These are phyloP conservation scores for Xylariaceae sp. DNA, from an alignment of 2,329 filamentous ascomycete genomes.

Conservation along the genomic window DNA sequence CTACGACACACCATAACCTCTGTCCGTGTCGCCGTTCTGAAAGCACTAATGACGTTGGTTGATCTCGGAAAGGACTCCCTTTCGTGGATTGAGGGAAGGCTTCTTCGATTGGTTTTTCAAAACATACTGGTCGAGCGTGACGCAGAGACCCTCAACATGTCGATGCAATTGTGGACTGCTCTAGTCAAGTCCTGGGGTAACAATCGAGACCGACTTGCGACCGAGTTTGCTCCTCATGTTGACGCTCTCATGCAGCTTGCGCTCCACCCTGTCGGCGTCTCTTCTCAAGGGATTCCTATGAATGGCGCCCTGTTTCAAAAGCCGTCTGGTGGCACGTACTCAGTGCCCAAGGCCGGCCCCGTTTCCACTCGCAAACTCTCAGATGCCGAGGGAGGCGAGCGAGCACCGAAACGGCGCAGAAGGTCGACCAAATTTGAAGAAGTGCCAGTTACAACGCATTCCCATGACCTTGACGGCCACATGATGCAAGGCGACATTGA, in stretches of 20 bases:
- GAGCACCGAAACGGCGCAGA: conserved; percentile 68
- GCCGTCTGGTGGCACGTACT: conserved; percentile 82
- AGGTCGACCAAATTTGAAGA: conserved; percentile 82
- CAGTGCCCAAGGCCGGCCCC: conserved; percentile 43
- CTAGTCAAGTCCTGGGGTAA: conserved; percentile 65
- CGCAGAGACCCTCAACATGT: conserved; percentile 72
- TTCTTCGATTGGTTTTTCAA: conserved; percentile 84
- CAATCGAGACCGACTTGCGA: conserved; percentile 58
- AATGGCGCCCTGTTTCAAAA: conserved; percentile 84
- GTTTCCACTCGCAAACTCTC: conserved; percentile 45
- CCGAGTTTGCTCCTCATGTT: conserved; percentile 70
- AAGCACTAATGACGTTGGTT: conserved; percentile 88
- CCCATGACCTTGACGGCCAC: conserved; percentile 93
- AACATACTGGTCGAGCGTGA: conserved; percentile 93
- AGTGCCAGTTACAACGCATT: conserved; percentile 53
- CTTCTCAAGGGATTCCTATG: conserved; percentile 87
- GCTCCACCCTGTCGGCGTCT: conserved; percentile 86
- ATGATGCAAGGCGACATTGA: conserved; percentile 98
- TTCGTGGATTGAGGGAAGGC: conserved; percentile 88
- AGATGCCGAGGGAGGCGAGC: conserved; percentile 52
- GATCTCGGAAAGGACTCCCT: conserved; percentile 77
- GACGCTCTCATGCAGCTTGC: conserved; percentile 78
- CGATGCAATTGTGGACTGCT: conserved; percentile 80
- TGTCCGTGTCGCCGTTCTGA: conserved; percentile 86
- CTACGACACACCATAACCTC: conserved; percentile 94